These are phyloP conservation scores for Ceriops tagal DNA, from an alignment of 345 rosid species.

Conservation along the genomic window DNA sequence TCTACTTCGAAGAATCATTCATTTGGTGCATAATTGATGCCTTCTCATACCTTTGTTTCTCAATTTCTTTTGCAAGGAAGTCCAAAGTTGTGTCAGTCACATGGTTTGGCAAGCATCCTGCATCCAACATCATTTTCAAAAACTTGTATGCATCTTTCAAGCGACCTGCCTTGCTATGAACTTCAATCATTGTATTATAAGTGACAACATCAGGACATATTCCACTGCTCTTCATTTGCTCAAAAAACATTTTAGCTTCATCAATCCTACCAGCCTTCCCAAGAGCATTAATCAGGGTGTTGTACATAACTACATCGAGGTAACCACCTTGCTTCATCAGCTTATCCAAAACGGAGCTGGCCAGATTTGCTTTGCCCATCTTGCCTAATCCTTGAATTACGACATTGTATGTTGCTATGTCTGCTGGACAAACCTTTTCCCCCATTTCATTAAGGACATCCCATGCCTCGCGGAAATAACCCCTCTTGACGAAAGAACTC, in stretches of 20 bases:
- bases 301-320: slow-evolving; percentile 86
- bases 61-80: slow-evolving; percentile 75
- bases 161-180: slow-evolving; percentile 73
- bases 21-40: slow-evolving; percentile 51
- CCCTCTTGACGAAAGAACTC: slow-evolving; percentile 87
- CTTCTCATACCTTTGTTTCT: slow-evolving; percentile 55
- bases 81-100: slow-evolving; percentile 82
- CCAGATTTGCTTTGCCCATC: slow-evolving; percentile 85
- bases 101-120: slow-evolving; percentile 70
- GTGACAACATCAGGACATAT: slow-evolving; percentile 78
- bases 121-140: slow-evolving; percentile 71
- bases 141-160: slow-evolving; percentile 73
- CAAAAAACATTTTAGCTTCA: slow-evolving; percentile 63
- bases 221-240: slow-evolving; percentile 72
- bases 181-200: slow-evolving; percentile 77
- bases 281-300: slow-evolving; percentile 72
- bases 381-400: slow-evolving; percentile 84
- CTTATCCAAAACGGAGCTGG: slow-evolving; percentile 62
- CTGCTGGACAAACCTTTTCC: slow-evolving; percentile 56
- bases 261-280: slow-evolving; percentile 78
- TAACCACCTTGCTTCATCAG: slow-evolving; percentile 75
- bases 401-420: slow-evolving; percentile 77
- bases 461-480: slow-evolving; percentile 67
- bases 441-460: slow-evolving; percentile 69
- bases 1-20: slow-evolving; percentile 15